phyloP scores from a whole-genome alignment of 352 stramenopile genomes.

The Pythium dissimile region DNA sequence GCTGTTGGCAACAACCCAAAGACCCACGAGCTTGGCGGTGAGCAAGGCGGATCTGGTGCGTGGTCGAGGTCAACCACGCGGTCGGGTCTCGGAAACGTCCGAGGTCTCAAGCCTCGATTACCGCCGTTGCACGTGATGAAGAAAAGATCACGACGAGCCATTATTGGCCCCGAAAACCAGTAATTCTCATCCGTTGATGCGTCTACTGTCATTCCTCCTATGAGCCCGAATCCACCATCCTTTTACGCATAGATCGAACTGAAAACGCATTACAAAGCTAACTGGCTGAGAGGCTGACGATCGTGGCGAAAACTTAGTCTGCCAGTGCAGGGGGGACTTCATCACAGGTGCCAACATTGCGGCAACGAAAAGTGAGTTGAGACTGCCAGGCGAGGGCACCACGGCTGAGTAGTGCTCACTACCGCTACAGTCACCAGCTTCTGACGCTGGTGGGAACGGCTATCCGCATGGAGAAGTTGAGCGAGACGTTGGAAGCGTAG shows the following conservation, averaged over 20 bases:
- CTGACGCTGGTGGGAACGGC: slow-evolving; percentile 14
- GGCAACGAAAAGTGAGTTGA: too few species aligned
- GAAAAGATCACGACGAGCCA: slow-evolving; percentile 7
- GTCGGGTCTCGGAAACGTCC: too few species aligned
- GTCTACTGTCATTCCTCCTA: slow-evolving; percentile 33
- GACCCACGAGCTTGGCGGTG: too few species aligned
- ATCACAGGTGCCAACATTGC: too few species aligned
- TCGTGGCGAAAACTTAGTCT: slow-evolving; percentile 53
- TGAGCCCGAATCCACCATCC: slow-evolving; percentile 62
- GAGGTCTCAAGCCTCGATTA: slow-evolving; percentile 5
- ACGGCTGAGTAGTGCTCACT: too few species aligned
- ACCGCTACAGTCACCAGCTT: slow-evolving; percentile 15
- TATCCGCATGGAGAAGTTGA: slow-evolving; percentile 54
- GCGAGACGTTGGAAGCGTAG: slow-evolving; percentile 58
- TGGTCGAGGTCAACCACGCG: too few species aligned
- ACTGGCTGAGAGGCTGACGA: slow-evolving; percentile 67
- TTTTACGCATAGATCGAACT: slow-evolving; percentile 39
- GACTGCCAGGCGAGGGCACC: too few species aligned
- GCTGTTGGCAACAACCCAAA: neutral
- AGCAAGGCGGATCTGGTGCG: too few species aligned
- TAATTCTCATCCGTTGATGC: too few species aligned
- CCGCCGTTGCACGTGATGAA: slow-evolving; percentile 14
- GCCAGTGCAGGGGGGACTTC: slow-evolving; percentile 61
- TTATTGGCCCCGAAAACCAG: too few species aligned
- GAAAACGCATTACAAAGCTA: slow-evolving; percentile 50